phyloP scores from a whole-genome alignment of 2,329 filamentous ascomycete species.

The Colletotrichum sidae region DNA sequence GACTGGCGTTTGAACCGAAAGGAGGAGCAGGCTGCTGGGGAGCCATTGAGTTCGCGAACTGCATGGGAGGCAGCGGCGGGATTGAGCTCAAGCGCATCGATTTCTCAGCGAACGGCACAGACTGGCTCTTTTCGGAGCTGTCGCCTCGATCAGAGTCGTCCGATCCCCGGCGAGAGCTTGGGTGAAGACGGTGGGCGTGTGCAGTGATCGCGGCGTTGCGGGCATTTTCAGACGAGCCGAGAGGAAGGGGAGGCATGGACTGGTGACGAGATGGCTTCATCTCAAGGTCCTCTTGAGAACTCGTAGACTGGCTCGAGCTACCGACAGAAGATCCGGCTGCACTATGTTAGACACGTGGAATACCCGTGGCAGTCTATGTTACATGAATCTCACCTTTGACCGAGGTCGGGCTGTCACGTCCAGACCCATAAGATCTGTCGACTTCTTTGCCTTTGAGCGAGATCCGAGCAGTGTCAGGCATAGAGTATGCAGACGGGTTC shows the following conservation, averaged over 20 bases:
- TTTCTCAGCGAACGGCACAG: constrained; percentile 10
- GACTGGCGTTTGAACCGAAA: constrained; percentile 35
- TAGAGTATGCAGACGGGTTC: constrained; percentile 46
- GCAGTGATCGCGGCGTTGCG: constrained; percentile 10
- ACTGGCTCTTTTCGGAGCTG: constrained; percentile 23
- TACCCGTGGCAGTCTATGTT: background rate
- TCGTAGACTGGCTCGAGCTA: constrained; percentile 52
- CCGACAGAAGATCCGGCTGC: constrained; percentile 45
- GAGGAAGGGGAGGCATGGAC: constrained; percentile 23
- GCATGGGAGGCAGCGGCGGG: constrained; percentile 22
- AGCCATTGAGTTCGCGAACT: constrained; percentile 6
- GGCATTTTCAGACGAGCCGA: background rate
- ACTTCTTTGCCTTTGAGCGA: constrained; percentile 59
- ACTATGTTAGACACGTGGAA: constrained; percentile 22
- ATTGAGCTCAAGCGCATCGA: constrained; percentile 47
- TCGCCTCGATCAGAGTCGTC: constrained; percentile 43
- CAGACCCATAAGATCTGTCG: constrained; percentile 47
- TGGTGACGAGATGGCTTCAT: constrained; percentile 46
- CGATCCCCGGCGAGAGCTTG: constrained; percentile 45
- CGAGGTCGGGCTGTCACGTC: constrained; percentile 50
- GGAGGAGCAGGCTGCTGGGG: constrained; percentile 1
- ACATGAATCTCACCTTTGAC: constrained; percentile 47
- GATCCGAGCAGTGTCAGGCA: constrained; percentile 41
- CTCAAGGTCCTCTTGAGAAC: constrained; percentile 55
- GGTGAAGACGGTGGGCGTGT: constrained; percentile 41